Conservation (phyloP, 352 stramenopile species). For the Pythium sukuiense region DNA sequence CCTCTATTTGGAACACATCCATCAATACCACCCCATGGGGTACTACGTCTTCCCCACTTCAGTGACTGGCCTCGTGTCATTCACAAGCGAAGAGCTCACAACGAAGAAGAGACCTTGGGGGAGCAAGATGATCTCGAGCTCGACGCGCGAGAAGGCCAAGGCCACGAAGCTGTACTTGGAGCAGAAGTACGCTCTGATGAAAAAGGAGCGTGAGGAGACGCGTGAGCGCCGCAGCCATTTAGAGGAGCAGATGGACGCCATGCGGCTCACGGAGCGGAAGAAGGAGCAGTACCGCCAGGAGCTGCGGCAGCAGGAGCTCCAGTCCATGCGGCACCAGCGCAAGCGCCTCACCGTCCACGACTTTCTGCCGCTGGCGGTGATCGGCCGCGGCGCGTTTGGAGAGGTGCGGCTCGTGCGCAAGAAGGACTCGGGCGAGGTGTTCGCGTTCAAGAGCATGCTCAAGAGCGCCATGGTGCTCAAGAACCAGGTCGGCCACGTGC, state of each 20-base stretch:
- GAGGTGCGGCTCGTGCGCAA: conserved; percentile 93
- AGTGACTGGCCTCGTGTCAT: not conserved
- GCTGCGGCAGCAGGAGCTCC: conserved; percentile 69
- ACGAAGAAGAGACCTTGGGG: not conserved
- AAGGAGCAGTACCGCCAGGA: conserved; percentile 83
- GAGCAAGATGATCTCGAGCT: conserved; percentile 74
- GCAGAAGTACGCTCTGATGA: conserved; percentile 89
- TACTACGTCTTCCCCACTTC: not conserved
- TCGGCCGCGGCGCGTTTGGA: conserved; percentile 98
- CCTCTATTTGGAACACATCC: conserved; percentile 15
- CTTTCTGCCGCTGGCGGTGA: conserved; percentile 97
- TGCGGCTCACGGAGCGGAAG: conserved; percentile 75
- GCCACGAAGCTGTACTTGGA: conserved; percentile 88
- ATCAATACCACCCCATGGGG: not conserved
- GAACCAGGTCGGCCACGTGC: conserved; percentile 96
- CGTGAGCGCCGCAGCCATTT: conserved; percentile 71
- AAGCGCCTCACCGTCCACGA: conserved; percentile 88
- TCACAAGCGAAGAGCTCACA: not conserved
- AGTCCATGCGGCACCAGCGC: conserved; percentile 79
- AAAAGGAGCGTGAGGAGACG: conserved; percentile 84
- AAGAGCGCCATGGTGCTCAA: conserved; percentile 92
- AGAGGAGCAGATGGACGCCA: conserved; percentile 81
- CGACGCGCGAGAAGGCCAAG: conserved; percentile 85
- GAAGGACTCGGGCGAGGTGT: conserved; percentile 83
- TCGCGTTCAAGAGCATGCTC: conserved; percentile 92